Percentiles rank a stretch among this genome's conserved stretches.
Evolutionary conservation across 2,329 filamentous ascomycete genomes (phyloP).

Genomic region (Cyclaneusma minus): DNA sequence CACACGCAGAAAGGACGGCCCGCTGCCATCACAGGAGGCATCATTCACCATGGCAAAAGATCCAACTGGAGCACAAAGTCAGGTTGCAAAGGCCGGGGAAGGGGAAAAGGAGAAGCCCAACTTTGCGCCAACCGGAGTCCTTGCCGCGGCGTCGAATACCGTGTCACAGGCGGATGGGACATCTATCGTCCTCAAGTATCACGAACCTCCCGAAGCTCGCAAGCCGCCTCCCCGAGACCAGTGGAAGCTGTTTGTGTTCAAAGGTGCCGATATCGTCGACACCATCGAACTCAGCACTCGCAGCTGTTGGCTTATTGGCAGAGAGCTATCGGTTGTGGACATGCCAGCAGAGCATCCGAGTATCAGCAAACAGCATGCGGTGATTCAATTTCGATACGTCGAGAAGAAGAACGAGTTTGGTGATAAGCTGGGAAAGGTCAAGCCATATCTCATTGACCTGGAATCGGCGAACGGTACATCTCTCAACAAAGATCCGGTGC

Average conservation of each 20-base stretch:
- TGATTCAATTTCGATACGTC: constrained; percentile 78
- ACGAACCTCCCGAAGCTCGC: constrained; percentile 84
- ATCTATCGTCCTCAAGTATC: constrained; percentile 77
- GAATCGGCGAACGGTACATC: constrained; percentile 85
- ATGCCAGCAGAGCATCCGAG: constrained; percentile 78
- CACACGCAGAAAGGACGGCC: constrained; percentile 22
- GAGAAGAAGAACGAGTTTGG: constrained; percentile 77
- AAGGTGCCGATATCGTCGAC: constrained; percentile 63
- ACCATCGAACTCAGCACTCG: constrained; percentile 61
- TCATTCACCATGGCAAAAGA: constrained; percentile 41
- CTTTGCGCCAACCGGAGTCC: constrained; percentile 60
- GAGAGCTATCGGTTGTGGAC: constrained; percentile 69
- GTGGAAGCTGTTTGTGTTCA: constrained; percentile 92
- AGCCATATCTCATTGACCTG: constrained; percentile 83
- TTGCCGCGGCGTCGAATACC: constrained; percentile 78
- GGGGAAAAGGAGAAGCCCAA: constrained; percentile 71
- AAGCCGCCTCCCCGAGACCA: constrained; percentile 64
- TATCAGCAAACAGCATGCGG: constrained; percentile 89
- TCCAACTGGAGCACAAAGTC: constrained; percentile 4
- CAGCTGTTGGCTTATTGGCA: constrained; percentile 83
- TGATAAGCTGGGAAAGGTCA: constrained; percentile 63
- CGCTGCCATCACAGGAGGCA: constrained; percentile 42
- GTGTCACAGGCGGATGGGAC: constrained; percentile 57
- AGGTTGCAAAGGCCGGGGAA: constrained; percentile 1
- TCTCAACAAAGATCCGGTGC: constrained; percentile 62